Evolutionary conservation across 805 yeast genomes (phyloP).

Genomic region (Candida tallmaniae): DNA sequence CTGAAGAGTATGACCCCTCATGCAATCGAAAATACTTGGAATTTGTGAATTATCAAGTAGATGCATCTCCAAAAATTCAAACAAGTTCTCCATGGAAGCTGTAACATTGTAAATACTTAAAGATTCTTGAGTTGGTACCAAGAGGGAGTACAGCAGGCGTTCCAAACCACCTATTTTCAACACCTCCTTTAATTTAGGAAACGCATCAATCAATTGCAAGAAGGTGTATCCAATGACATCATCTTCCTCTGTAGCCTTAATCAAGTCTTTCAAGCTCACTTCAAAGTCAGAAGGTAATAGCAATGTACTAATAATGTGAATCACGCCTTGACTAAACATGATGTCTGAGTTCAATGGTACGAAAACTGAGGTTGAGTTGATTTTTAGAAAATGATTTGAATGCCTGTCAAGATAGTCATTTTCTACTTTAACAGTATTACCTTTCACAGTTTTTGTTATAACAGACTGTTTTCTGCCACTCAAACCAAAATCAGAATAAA

Average conservation of each 20-base stretch:
- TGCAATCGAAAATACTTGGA: conserved; percentile 43
- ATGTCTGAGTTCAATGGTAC: conserved; percentile 54
- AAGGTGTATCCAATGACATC: conserved; percentile 37
- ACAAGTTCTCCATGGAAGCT: conserved; percentile 37
- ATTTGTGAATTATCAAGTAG: conserved; percentile 58
- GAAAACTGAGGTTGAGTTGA: conserved; percentile 29
- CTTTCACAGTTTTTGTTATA: conserved; percentile 20
- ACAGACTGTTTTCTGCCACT: conserved; percentile 13
- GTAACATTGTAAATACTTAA: conserved; percentile 49
- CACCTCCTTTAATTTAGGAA: conserved; percentile 38
- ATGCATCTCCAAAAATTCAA: conserved; percentile 61
- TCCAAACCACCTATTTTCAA: conserved; percentile 26
- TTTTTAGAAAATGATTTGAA: conserved; percentile 18
- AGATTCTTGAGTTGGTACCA: conserved; percentile 66
- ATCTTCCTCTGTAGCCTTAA: conserved; percentile 48
- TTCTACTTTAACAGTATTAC: conserved; percentile 22
- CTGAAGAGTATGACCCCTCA: not conserved
- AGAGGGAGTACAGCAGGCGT: conserved; percentile 47
- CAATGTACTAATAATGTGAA: conserved; percentile 60
- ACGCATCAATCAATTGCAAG: conserved; percentile 40
- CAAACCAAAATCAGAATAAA: conserved; percentile 59
- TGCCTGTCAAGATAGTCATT: conserved; percentile 16
- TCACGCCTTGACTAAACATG: conserved; percentile 78
- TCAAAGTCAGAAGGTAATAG: conserved; percentile 53
- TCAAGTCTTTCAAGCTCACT: conserved; percentile 52